phyloP scores from a whole-genome alignment of 805 yeast genomes.

The Candida maesae region DNA sequence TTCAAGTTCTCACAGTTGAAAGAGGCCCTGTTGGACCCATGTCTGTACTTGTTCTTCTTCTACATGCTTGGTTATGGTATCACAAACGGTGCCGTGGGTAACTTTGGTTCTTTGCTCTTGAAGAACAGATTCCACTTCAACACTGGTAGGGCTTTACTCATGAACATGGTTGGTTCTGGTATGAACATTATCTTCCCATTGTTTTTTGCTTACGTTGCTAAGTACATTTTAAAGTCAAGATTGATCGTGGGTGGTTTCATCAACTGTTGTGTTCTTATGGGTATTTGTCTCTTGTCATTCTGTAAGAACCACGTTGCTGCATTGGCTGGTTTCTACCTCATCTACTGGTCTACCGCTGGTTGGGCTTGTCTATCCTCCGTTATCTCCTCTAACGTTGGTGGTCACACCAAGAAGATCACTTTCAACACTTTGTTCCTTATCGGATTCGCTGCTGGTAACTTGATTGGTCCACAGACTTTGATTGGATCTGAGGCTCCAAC shows the following conservation, averaged over 20 bases:
- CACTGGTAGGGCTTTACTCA: conserved; percentile 15
- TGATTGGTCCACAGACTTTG: conserved; percentile 74
- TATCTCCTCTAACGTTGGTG: conserved; percentile 53
- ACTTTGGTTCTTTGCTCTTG: conserved; percentile 19
- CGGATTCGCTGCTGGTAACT: conserved; percentile 63
- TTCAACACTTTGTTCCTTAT: conserved; percentile 55
- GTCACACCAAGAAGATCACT: conserved; percentile 65
- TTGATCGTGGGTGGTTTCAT: conserved; percentile 7
- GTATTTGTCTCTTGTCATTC: conserved; percentile 14
- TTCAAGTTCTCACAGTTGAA: conserved; percentile 51
- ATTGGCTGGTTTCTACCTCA: conserved; percentile 28
- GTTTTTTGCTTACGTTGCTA: conserved; percentile 11
- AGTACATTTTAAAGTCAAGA: conserved; percentile 5
- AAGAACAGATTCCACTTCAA: conserved; percentile 16
- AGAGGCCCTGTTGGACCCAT: conserved; percentile 47
- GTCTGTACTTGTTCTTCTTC: conserved; percentile 44
- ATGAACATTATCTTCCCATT: conserved; percentile 28
- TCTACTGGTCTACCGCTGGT: conserved; percentile 33
- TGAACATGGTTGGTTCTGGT: conserved; percentile 32
- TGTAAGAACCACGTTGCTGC: conserved; percentile 14
- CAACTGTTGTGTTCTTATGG: conserved; percentile 7
- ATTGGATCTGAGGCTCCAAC: conserved; percentile 50
- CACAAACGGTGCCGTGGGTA: conserved; percentile 47
- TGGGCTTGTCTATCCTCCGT: conserved; percentile 32
- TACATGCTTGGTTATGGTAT: conserved; percentile 39